These are phyloP conservation scores for Suhomyces panamericanus DNA, from an alignment of 1,139 yeast genomes.

Conservation along the genomic window DNA sequence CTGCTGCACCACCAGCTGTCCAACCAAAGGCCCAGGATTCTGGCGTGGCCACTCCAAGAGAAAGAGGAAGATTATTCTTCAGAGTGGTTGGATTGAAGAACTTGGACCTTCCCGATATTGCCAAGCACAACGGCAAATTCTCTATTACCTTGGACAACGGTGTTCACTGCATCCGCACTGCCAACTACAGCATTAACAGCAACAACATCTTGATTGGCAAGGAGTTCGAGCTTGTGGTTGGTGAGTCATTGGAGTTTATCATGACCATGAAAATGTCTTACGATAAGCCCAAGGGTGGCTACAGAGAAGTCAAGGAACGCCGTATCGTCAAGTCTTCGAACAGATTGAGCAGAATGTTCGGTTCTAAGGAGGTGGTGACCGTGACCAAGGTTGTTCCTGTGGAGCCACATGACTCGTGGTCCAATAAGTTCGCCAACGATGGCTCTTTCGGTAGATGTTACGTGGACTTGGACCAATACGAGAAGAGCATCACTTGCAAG, in stretches of 20 bases:
- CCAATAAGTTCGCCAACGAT: slow-evolving; percentile 65
- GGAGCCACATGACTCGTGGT: slow-evolving; percentile 56
- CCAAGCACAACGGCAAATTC: slow-evolving; percentile 60
- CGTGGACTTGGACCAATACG: slow-evolving; percentile 61
- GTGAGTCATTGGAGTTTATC: slow-evolving; percentile 63
- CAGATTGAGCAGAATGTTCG: slow-evolving; percentile 47
- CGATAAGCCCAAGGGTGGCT: slow-evolving; percentile 51
- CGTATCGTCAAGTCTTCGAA: slow-evolving; percentile 49
- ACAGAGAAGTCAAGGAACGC: slow-evolving; percentile 60
- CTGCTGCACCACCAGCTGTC: not conserved
- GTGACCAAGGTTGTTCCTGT: slow-evolving; percentile 58
- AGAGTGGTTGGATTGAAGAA: slow-evolving; percentile 60
- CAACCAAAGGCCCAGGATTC: slow-evolving; percentile 3
- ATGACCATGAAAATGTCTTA: slow-evolving; percentile 73
- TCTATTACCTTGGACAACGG: slow-evolving; percentile 84
- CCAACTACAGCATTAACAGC: slow-evolving; percentile 51
- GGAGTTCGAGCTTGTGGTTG: slow-evolving; percentile 82
- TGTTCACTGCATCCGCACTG: slow-evolving; percentile 79
- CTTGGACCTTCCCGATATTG: slow-evolving; percentile 57
- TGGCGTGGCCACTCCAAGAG: slow-evolving; percentile 26
- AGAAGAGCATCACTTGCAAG: slow-evolving; percentile 53
- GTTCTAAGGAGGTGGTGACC: slow-evolving; percentile 49
- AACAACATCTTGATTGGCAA: slow-evolving; percentile 56
- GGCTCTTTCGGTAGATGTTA: slow-evolving; percentile 86
- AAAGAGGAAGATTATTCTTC: slow-evolving; percentile 74